phyloP scores from a whole-genome alignment of 2,329 filamentous ascomycete genomes.

The Cladosporium sp. region DNA sequence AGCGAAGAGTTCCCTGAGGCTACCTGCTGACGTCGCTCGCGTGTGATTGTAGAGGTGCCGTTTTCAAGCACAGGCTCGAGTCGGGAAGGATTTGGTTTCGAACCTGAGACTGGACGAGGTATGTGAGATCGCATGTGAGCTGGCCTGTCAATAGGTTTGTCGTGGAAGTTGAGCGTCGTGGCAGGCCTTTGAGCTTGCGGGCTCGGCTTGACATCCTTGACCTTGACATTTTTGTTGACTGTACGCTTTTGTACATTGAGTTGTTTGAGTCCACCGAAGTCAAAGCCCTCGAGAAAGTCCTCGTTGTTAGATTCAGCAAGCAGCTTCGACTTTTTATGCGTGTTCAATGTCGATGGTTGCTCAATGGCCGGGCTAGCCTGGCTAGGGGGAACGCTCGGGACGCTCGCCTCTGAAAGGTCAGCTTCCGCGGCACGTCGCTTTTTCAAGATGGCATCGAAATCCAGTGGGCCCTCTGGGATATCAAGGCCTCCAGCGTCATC shows the following conservation, averaged over 20 bases:
- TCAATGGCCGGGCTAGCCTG: constrained; percentile 34
- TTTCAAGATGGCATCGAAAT: constrained; percentile 75
- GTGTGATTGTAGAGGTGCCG: constrained; percentile 67
- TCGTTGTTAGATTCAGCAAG: constrained; percentile 47
- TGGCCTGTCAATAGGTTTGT: constrained; percentile 52
- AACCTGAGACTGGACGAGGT: constrained; percentile 64
- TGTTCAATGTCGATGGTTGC: constrained; percentile 33
- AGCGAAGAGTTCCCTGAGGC: constrained; percentile 52
- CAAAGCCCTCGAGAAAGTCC: constrained; percentile 81
- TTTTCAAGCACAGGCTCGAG: constrained; percentile 93
- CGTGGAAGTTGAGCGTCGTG: constrained; percentile 87
- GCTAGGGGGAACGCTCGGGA: neutral
- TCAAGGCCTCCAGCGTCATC: constrained; percentile 91
- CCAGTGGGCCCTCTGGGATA: constrained; percentile 75
- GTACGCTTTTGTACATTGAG: constrained; percentile 78
- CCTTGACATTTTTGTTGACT: constrained; percentile 85
- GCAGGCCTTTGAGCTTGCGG: constrained; percentile 67
- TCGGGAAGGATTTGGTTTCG: constrained; percentile 50
- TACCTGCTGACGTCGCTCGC: constrained; percentile 52
- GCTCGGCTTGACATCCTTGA: constrained; percentile 65
- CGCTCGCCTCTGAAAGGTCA: constrained; percentile 29
- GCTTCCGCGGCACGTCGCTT: constrained; percentile 57
- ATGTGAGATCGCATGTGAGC: constrained; percentile 59
- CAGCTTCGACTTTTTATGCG: constrained; percentile 32
- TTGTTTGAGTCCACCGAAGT: constrained; percentile 73